Conservation (phyloP, 192 early-diverging fungal species). For the Irineochytrium annulatum region DNA sequence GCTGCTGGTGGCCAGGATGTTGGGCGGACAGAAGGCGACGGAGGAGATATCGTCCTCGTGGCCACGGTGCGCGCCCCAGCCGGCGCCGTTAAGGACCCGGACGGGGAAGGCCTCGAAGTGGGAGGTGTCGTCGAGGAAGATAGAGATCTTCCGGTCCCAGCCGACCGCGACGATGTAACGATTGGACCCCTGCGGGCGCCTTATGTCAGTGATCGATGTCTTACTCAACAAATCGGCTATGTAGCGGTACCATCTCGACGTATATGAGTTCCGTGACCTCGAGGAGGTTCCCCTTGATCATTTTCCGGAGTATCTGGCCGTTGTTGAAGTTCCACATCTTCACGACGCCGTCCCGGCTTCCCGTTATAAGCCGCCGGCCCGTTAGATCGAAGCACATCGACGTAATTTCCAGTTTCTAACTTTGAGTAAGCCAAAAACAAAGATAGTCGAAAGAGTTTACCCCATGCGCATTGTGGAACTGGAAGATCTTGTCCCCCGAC, state of each 20-base stretch:
- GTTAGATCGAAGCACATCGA: conserved; percentile 58
- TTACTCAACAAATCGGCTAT: background rate
- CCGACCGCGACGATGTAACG: conserved; percentile 56
- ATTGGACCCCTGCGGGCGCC: conserved; percentile 38
- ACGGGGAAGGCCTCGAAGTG: conserved; percentile 51
- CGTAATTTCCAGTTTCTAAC: conserved; percentile 54
- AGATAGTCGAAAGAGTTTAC: conserved; percentile 20
- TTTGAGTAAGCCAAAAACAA: conserved; percentile 1
- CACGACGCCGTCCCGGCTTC: conserved; percentile 51
- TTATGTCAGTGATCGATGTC: background rate
- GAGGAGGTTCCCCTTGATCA: conserved; percentile 41
- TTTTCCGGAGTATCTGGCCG: conserved; percentile 53
- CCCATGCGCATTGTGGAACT: conserved; percentile 59
- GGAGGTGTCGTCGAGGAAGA: conserved; percentile 54
- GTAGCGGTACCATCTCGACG: conserved; percentile 51
- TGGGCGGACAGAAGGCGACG: conserved; percentile 46
- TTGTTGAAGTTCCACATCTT: conserved; percentile 75
- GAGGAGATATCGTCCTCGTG: conserved; percentile 55
- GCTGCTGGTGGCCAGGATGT: conserved; percentile 39
- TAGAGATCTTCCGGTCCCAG: conserved; percentile 54
- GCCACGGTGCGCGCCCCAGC: conserved; percentile 36
- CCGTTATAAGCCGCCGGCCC: conserved; percentile 54
- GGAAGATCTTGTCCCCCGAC: conserved; percentile 53
- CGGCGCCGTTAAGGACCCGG: conserved; percentile 43
- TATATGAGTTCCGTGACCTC: conserved; percentile 54